Evolutionary conservation across 140 eudicot species (phyloP), one percentile per base, ranked within the genome.

Genomic region (Flaveria floridana): DNA sequence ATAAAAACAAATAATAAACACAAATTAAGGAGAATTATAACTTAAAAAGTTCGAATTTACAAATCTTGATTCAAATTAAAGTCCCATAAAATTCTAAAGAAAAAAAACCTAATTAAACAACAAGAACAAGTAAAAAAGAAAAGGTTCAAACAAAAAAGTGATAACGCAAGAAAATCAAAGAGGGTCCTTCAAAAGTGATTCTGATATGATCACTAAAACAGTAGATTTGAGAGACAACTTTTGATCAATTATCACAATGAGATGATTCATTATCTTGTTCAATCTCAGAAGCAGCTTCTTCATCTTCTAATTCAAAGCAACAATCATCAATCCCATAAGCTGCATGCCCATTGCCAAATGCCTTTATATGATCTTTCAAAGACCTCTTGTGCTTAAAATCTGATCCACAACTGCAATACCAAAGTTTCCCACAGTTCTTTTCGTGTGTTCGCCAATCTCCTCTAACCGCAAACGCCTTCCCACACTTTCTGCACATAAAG

Each of bases 241-340:
- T 62, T 28, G 44, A 25, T 72, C 55, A 30, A 65, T 79, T 65
- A 72, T 79, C 83, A 79, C 85, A 83, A 50, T 86, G 86, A 30
- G 85, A 79, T 7, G 87, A 85, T 66, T 85, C 93, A 63, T 80
- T 75, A 34, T 86, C 91, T 71, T 85, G 92, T 68, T 89, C 96
- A 66, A 89, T 85, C 77, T 89, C 95, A 9, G 96, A 90, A 68
- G 78, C 78, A 18, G 82, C 78, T 30, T 78, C 82, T 10, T 78
- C 62, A 2, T 55, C 82, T 14, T 79, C 83, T 44, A 73, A 73
- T 20, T 73, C 83, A 25, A 79, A 73, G 21, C 83, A 65, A 37
- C 48, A 34, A 65, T 65, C 83, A 58, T 71, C 70, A 18, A 78
- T 63, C 20, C 83, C 83, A 15, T 67, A 74, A 58, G 84, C 79